Evolutionary conservation across 2,329 filamentous ascomycete species (phyloP).

Genomic region (Stachybotrys echinatus): DNA sequence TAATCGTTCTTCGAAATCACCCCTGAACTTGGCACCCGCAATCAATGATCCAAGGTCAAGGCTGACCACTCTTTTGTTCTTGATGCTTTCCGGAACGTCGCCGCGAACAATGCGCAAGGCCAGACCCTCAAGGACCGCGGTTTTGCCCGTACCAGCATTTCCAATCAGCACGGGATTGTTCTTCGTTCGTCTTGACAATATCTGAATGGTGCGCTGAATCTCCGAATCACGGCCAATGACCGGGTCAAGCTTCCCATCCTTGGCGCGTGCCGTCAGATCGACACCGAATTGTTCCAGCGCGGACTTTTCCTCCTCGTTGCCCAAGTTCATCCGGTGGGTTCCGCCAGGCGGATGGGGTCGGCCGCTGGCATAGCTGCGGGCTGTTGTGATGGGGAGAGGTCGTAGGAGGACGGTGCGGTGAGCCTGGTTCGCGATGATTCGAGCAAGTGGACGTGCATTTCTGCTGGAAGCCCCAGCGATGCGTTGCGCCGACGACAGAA

Average conservation of each 20-base stretch:
- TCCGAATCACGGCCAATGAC: conserved; percentile 91
- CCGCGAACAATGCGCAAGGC: conserved; percentile 85
- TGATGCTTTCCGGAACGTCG: conserved; percentile 93
- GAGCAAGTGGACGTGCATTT: conserved; percentile 20
- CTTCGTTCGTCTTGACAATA: conserved; percentile 87
- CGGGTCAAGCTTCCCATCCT: conserved; percentile 86
- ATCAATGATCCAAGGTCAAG: conserved; percentile 90
- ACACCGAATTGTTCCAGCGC: conserved; percentile 88
- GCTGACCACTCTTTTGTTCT: conserved; percentile 84
- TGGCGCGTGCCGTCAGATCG: conserved; percentile 80
- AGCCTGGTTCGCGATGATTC: conserved; percentile 14
- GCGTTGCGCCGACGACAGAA: conserved; percentile 31
- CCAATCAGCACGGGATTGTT: conserved; percentile 96
- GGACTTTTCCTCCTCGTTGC: conserved; percentile 70
- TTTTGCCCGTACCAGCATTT: conserved; percentile 87
- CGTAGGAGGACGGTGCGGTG: conserved; percentile 14
- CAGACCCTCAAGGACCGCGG: conserved; percentile 84
- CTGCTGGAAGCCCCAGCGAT: conserved; percentile 24
- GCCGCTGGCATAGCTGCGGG: conserved; percentile 61
- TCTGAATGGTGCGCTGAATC: conserved; percentile 91
- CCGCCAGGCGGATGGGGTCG: conserved; percentile 84
- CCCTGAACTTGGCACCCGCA: conserved; percentile 90
- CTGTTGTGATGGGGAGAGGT: conserved; percentile 32
- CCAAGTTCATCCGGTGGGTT: conserved; percentile 89
- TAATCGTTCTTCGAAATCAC: conserved; percentile 91